phyloP scores from a whole-genome alignment of 108 stramenopile species.

The Cylindrotheca closterium region DNA sequence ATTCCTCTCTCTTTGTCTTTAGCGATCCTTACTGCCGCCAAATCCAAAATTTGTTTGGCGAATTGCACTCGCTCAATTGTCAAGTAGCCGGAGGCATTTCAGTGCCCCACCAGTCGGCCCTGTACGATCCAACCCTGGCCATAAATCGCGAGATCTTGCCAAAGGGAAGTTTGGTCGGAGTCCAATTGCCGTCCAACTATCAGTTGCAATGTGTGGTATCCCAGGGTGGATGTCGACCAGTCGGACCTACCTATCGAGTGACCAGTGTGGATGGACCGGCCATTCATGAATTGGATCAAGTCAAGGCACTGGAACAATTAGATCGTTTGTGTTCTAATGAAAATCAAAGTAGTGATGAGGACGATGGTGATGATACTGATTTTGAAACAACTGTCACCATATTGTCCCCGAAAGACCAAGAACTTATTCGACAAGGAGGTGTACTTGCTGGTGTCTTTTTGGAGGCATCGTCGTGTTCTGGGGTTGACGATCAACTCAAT shows the following conservation, averaged over 20 bases:
- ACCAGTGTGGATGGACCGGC: slow-evolving; percentile 13
- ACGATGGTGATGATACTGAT: too few relatives aligned
- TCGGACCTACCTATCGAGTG: slow-evolving; percentile 21
- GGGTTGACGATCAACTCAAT: neutral
- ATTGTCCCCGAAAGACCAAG: neutral
- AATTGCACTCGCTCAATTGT: neutral
- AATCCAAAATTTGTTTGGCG: neutral
- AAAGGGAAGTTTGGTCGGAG: slow-evolving; percentile 21
- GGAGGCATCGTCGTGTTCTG: neutral
- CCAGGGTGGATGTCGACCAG: slow-evolving; percentile 28
- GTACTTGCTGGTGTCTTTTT: neutral
- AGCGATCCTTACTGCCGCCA: slow-evolving; percentile 18
- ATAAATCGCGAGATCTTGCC: slow-evolving; percentile 10
- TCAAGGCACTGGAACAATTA: slow-evolving; percentile 7
- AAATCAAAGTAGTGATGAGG: too few relatives aligned
- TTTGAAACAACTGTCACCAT: too few relatives aligned
- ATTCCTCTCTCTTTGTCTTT: slow-evolving; percentile 1
- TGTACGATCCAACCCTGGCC: slow-evolving; percentile 12
- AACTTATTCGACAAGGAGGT: slow-evolving; percentile 11
- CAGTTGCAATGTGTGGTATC: slow-evolving; percentile 25
- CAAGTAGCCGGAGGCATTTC: slow-evolving; percentile 34
- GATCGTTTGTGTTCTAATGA: too few relatives aligned
- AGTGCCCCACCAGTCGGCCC: slow-evolving; percentile 5
- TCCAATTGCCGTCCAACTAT: slow-evolving; percentile 14
- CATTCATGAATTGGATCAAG: slow-evolving; percentile 14